Evolutionary conservation across 768 basidiomycete species (phyloP).

Genomic region (Trametes punicea): DNA sequence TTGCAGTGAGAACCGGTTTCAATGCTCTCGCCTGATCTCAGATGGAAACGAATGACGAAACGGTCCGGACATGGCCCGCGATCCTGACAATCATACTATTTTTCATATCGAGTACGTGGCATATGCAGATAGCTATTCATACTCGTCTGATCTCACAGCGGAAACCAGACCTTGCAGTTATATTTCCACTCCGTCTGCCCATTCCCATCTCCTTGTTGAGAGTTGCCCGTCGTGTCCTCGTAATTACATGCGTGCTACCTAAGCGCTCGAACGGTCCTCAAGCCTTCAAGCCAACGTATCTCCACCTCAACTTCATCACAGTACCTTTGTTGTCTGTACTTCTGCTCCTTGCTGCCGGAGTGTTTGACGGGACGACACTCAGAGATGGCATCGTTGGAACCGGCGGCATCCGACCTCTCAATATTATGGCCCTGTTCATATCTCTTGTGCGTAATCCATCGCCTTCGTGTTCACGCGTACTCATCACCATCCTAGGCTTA

Average conservation of each 20-base stretch:
- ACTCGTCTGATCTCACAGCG: background rate
- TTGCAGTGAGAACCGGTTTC: too few species aligned
- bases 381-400: slow-evolving; percentile 76
- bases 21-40: background rate
- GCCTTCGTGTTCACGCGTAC: background rate
- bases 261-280: background rate
- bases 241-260: background rate
- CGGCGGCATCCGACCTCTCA: slow-evolving; percentile 82
- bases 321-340: slow-evolving; percentile 31
- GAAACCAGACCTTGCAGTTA: slow-evolving; percentile 25
- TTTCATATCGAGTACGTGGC: slow-evolving; percentile 26
- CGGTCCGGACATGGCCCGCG: slow-evolving; percentile 24
- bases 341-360: slow-evolving; percentile 28
- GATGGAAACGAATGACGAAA: background rate
- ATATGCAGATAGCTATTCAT: background rate
- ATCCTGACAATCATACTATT: slow-evolving; percentile 28
- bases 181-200: slow-evolving; percentile 23
- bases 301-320: slow-evolving; percentile 31
- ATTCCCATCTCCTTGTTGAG: slow-evolving; percentile 1
- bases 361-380: slow-evolving; percentile 42
- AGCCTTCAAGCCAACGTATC: slow-evolving; percentile 7
- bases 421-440: slow-evolving; percentile 91
- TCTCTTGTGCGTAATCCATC: slow-evolving; percentile 49
- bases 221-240: background rate
- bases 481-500: slow-evolving; percentile 47